phyloP scores from a whole-genome alignment of 1,139 yeast species.

The Arxiozyma heterogenica region DNA sequence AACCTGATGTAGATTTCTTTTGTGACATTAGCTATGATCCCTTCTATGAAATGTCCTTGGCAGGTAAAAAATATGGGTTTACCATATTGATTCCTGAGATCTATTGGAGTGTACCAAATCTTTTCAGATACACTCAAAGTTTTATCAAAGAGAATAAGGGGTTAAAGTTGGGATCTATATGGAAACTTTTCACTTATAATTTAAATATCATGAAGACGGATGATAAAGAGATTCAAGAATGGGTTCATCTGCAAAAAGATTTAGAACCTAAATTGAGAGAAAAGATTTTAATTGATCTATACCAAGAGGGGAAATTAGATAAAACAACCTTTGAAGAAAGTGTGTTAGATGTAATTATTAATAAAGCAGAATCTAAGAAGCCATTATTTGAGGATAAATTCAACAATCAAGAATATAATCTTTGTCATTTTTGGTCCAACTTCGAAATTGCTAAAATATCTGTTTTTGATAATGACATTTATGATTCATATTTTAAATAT shows the following conservation, averaged over 20 bases:
- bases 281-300: slow-evolving; percentile 3
- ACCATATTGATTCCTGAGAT: slow-evolving; percentile 66
- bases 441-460: slow-evolving; percentile 82
- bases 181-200: slow-evolving; percentile 44
- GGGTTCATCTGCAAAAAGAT: slow-evolving; percentile 4
- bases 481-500: slow-evolving; percentile 55
- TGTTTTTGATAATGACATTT: slow-evolving; percentile 55
- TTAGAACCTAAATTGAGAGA: slow-evolving; percentile 2
- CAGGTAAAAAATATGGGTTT: slow-evolving; percentile 72
- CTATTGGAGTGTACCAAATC: slow-evolving; percentile 67
- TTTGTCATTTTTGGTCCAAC: slow-evolving; percentile 91
- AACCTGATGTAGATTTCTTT: slow-evolving; percentile 79
- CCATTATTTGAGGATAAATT: slow-evolving; percentile 39
- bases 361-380: slow-evolving; percentile 16
- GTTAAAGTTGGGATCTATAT: slow-evolving; percentile 45
- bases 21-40: slow-evolving; percentile 91
- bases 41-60: slow-evolving; percentile 63
- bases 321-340: not conserved
- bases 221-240: slow-evolving; percentile 9
- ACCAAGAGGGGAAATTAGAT: not conserved
- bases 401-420: slow-evolving; percentile 59
- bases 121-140: slow-evolving; percentile 60
- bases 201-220: slow-evolving; percentile 23
- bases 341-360: slow-evolving; percentile 8
- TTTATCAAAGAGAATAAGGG: slow-evolving; percentile 40